Percentiles rank a stretch among this genome's conserved stretches.
Conservation (phyloP, 1,284 basidiomycete genomes). For the Mycena sp. region DNA sequence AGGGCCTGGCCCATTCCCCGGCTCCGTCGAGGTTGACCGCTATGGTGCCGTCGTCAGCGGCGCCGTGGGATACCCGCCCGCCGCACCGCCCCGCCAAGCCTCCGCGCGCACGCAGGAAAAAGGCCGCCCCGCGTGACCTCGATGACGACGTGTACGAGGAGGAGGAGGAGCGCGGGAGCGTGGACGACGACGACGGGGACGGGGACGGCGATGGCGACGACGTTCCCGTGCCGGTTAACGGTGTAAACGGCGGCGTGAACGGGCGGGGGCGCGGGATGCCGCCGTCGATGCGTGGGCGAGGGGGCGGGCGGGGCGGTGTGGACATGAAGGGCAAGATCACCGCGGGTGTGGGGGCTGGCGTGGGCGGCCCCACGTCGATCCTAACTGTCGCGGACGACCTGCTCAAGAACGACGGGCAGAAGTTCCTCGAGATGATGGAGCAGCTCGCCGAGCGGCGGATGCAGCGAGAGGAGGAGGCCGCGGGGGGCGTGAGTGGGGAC, state of each 20-base stretch:
- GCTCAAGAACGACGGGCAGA: conserved; percentile 97
- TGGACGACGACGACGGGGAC: conserved; percentile 29
- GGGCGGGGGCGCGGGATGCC: too few relatives aligned
- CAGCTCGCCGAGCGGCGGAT: conserved; percentile 95
- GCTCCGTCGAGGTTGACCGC: conserved; percentile 95
- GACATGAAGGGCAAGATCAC: conserved; percentile 21
- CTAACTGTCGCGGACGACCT: conserved; percentile 99
- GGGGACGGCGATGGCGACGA: background rate
- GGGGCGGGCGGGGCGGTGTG: background rate
- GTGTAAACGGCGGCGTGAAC: too few relatives aligned
- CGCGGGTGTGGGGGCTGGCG: background rate
- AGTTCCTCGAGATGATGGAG: conserved; percentile 99
- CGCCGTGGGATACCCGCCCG: conserved; percentile 47
- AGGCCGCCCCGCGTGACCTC: too few relatives aligned
- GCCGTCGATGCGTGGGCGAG: too few relatives aligned
- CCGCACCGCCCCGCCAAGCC: too few relatives aligned
- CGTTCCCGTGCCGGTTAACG: too few relatives aligned
- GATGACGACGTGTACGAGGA: conserved; percentile 50
- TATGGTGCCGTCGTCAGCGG: conserved; percentile 86
- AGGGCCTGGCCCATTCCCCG: conserved; percentile 98
- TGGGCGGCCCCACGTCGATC: conserved; percentile 77
- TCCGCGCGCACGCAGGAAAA: too few relatives aligned
- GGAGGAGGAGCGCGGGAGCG: conserved; percentile 36
- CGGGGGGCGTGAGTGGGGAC: conserved; percentile 61
- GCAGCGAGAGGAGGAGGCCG: conserved; percentile 92